Conservation (phyloP, 225 moss, liverwort and hornwort species). For the Pseudoscleropodium purum region DNA sequence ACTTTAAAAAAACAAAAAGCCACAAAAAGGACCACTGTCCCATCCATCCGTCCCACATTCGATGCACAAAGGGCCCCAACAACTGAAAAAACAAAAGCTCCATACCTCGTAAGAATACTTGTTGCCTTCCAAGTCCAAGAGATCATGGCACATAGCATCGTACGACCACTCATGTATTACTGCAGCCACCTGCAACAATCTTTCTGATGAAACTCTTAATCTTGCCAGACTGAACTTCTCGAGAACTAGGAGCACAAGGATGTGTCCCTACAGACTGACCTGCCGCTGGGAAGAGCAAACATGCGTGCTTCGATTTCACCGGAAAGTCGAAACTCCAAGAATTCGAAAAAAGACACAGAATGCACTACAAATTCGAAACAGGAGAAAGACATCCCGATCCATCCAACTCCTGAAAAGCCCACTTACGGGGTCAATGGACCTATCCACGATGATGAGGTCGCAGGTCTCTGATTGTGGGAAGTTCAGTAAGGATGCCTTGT, state of each 20-base stretch:
- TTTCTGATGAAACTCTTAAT: neutral
- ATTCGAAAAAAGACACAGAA: neutral
- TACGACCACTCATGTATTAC: constrained; percentile 99
- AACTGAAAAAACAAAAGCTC: neutral
- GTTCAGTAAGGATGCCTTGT: constrained; percentile 59
- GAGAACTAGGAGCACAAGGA: neutral
- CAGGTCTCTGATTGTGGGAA: constrained; percentile 94
- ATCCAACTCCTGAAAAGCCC: neutral
- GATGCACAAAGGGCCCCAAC: neutral
- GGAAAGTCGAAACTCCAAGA: neutral
- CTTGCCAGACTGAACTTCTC: neutral
- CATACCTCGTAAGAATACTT: constrained; percentile 35
- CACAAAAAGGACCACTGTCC: neutral
- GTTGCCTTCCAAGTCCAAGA: constrained; percentile 58
- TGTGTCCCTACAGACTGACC: neutral
- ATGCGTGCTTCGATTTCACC: neutral
- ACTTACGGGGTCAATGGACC: constrained; percentile 88
- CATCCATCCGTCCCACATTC: neutral
- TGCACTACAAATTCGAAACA: neutral
- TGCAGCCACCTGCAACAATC: constrained; percentile 82
- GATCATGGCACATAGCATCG: constrained; percentile 98
- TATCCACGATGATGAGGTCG: constrained; percentile 90
- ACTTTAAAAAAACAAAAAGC: neutral
- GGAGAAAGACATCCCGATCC: neutral
- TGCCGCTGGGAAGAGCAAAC: neutral